These are phyloP conservation scores for Stagonosporopsis tanaceti DNA, from an alignment of 2,329 filamentous ascomycete genomes.

Conservation along the genomic window DNA sequence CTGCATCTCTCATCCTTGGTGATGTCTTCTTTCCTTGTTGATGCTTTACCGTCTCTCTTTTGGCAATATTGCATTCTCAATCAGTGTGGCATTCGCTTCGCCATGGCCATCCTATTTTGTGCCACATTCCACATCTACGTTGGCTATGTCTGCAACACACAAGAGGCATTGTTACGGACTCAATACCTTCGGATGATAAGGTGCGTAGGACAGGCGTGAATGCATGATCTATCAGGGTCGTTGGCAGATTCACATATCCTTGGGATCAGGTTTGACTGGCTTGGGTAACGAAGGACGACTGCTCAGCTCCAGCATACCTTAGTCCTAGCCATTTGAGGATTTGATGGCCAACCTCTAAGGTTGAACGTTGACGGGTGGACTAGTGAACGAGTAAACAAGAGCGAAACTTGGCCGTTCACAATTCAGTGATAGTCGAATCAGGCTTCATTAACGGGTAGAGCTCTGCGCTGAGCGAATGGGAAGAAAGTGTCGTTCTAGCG, in stretches of 20 bases:
- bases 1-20: background rate
- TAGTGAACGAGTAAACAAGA: background rate
- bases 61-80: slow-evolving; percentile 30
- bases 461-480: background rate
- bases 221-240: background rate
- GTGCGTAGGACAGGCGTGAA: too few relatives aligned
- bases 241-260: background rate
- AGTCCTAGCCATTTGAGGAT: too few relatives aligned
- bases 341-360: background rate
- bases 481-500: background rate
- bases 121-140: slow-evolving; percentile 40
- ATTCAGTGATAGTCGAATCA: background rate
- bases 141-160: slow-evolving; percentile 49
- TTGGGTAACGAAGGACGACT: background rate
- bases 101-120: background rate
- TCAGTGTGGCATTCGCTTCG: background rate
- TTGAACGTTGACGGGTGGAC: too few relatives aligned
- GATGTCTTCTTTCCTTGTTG: background rate
- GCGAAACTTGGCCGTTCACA: too few relatives aligned
- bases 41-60: background rate
- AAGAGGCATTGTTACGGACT: slow-evolving; percentile 46
- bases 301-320: background rate
- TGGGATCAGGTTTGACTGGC: too few relatives aligned
- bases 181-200: slow-evolving; percentile 20
- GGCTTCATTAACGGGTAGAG: background rate